phyloP scores from a whole-genome alignment of 768 basidiomycete genomes.

The Phlebiopsis gigantea region DNA sequence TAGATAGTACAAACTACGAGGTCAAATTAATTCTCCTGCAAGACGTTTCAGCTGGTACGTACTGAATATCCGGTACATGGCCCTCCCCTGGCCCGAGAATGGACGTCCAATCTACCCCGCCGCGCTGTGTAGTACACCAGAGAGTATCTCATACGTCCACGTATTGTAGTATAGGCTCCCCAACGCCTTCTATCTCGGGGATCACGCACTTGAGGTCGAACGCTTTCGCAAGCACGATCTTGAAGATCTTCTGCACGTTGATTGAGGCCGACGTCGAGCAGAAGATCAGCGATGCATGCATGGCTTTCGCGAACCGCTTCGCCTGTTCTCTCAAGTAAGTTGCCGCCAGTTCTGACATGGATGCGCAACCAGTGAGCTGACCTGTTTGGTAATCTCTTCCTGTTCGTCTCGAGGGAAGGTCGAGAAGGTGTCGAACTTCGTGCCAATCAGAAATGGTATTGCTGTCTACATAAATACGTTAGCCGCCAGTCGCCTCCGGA shows the following conservation, averaged over 20 bases:
- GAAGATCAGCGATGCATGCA: conserved; percentile 99
- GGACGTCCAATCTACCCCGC: neutral
- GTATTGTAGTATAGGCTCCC: conserved; percentile 93
- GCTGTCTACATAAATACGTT: conserved; percentile 63
- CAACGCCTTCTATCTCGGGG: conserved; percentile 94
- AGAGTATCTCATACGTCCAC: conserved; percentile 60
- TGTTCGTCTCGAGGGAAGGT: conserved; percentile 97
- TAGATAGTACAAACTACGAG: neutral
- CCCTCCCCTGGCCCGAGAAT: neutral
- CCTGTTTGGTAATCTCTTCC: conserved; percentile 99
- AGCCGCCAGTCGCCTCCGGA: neutral
- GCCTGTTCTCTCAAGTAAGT: conserved; percentile 45
- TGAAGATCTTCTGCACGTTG: conserved; percentile 99
- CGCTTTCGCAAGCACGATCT: conserved; percentile 94
- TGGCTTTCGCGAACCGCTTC: conserved; percentile 95
- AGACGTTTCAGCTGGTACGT: neutral
- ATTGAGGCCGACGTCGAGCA: conserved; percentile 98
- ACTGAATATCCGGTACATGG: conserved; percentile 1
- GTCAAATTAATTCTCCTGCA: neutral
- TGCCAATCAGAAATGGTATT: conserved; percentile 97
- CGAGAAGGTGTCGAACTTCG: conserved; percentile 96
- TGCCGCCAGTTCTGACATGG: too few species aligned
- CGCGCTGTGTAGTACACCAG: neutral
- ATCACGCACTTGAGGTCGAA: conserved; percentile 99
- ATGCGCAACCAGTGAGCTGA: conserved; percentile 30